phyloP scores from a whole-genome alignment of 2,329 filamentous ascomycete genomes.

The Ilyonectria mors-panacis region DNA sequence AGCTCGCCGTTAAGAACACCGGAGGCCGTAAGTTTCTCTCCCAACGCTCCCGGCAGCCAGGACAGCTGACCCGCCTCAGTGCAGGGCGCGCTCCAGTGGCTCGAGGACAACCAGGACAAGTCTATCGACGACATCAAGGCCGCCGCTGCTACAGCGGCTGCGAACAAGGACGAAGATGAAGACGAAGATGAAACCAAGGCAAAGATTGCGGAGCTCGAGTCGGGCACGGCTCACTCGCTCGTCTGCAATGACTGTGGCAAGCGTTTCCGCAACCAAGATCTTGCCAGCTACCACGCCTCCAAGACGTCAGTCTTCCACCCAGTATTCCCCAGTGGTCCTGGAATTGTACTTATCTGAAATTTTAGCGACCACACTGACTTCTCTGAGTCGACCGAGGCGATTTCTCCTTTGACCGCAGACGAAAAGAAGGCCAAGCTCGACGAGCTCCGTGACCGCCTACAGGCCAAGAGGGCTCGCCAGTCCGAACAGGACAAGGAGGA shows the following conservation, averaged over 20 bases:
- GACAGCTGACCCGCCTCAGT: slow-evolving; percentile 65
- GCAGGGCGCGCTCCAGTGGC: slow-evolving; percentile 92
- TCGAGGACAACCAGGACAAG: slow-evolving; percentile 92
- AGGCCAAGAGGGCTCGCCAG: slow-evolving; percentile 79
- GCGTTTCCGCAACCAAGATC: slow-evolving; percentile 84
- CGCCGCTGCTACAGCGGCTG: slow-evolving; percentile 51
- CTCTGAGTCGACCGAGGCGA: slow-evolving; percentile 91
- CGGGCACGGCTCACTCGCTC: slow-evolving; percentile 83
- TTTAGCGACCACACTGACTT: slow-evolving; percentile 88
- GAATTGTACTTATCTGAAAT: not conserved
- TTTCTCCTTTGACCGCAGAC: slow-evolving; percentile 91
- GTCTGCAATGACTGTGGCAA: slow-evolving; percentile 97
- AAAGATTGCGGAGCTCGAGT: slow-evolving; percentile 76
- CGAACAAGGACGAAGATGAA: slow-evolving; percentile 61
- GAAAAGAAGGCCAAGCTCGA: slow-evolving; percentile 87
- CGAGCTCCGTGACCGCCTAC: slow-evolving; percentile 80
- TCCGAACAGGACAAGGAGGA: slow-evolving; percentile 84
- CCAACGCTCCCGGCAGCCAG: not conserved
- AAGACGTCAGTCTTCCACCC: slow-evolving; percentile 74
- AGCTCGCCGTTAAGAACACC: slow-evolving; percentile 87
- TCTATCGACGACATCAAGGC: slow-evolving; percentile 84
- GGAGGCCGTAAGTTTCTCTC: slow-evolving; percentile 76
- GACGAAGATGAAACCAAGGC: slow-evolving; percentile 64
- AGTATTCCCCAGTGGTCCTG: not conserved
- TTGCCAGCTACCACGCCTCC: slow-evolving; percentile 91